Base-by-base conservation (phyloP, 2,329 filamentous ascomycete genomes). In the Sporothrix globosa region DNA sequence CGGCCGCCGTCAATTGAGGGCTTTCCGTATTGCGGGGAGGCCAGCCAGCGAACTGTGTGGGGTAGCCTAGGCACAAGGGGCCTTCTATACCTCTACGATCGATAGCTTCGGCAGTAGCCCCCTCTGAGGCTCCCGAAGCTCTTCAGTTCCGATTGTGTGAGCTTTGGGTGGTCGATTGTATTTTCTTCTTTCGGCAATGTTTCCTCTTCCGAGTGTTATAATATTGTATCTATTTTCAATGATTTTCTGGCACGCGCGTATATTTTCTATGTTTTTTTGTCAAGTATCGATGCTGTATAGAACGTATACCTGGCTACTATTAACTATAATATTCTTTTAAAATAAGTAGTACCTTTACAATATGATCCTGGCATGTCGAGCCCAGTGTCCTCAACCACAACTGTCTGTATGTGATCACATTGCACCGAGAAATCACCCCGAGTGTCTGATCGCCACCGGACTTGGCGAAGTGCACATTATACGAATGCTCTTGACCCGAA, bases 21-120 rank as follows among this genome's bases (percentile, higher is more conserved):
- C 13, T 21, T 21, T 58, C 54, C 13, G 65, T 44, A 3, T 56
- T 67, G 65, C 50, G 65, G 65, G 65, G 65, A 66, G 61, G 61
- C 27, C 27, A 30, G 27, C 27, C 3, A 30, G 27, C 44, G 27
- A 19, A 10, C 44, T 48, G 30, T 67, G 65, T 67, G 65, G 65
- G 65, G 65, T 56, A 67, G 46, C 63, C 63, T 52, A 52, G 46
- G 61, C 44, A 34, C 44, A 50, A 14, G 27, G 5, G 44, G 34
- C 27, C 53, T 21, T 27, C 53, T 13, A 14, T 44, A 21, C 56
- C 56, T 44, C 27, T 30, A 30, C 5, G 60, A 6, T 7, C 65
- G 48, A 48, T 44, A 67, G 48, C 65, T 54, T 53, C 30, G 48
- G 63, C 48, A 30, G 17, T 24, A 34, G 63, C 63, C 50, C 6